These are phyloP conservation scores for Cladosporium sp. DNA, from an alignment of 2,329 filamentous ascomycete genomes.

Conservation along the genomic window DNA sequence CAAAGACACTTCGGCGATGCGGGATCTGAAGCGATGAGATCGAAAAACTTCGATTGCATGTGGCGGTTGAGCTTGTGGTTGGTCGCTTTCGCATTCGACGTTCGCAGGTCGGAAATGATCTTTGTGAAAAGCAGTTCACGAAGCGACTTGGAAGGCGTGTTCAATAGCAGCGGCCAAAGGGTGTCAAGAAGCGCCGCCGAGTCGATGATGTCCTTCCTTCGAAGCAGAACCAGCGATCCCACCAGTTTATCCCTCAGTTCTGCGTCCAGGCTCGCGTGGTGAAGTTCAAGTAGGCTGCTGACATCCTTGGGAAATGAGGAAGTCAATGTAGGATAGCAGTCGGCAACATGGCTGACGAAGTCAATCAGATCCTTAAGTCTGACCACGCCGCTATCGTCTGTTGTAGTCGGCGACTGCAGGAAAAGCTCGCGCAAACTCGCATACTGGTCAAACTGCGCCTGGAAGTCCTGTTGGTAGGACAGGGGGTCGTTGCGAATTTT, in stretches of 20 bases:
- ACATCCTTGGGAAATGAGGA: conserved; percentile 72
- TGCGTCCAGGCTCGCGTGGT: conserved; percentile 75
- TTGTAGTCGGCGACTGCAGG: conserved; percentile 70
- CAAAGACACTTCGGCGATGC: conserved; percentile 82
- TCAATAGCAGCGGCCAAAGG: conserved; percentile 86
- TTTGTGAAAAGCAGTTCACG: conserved; percentile 80
- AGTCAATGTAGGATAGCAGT: conserved; percentile 82
- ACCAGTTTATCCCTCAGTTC: conserved; percentile 93
- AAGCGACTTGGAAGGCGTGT: conserved; percentile 86
- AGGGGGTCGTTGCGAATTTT: conserved; percentile 83
- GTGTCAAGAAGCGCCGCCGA: conserved; percentile 78
- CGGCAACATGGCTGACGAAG: conserved; percentile 86
- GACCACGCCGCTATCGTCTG: conserved; percentile 70
- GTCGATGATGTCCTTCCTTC: conserved; percentile 88
- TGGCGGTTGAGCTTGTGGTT: conserved; percentile 92
- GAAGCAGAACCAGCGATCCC: conserved; percentile 75
- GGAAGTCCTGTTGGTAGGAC: conserved; percentile 86
- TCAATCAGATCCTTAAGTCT: conserved; percentile 89
- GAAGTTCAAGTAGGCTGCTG: conserved; percentile 69
- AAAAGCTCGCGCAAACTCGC: conserved; percentile 88
- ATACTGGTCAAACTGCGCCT: conserved; percentile 85
- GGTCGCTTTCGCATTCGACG: conserved; percentile 76
- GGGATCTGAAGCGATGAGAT: conserved; percentile 79
- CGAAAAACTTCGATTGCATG: conserved; percentile 88
- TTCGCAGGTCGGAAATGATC: conserved; percentile 83